Evolutionary conservation across 352 stramenopile species (phyloP).

Genomic region (Pythium scleroteichum): DNA sequence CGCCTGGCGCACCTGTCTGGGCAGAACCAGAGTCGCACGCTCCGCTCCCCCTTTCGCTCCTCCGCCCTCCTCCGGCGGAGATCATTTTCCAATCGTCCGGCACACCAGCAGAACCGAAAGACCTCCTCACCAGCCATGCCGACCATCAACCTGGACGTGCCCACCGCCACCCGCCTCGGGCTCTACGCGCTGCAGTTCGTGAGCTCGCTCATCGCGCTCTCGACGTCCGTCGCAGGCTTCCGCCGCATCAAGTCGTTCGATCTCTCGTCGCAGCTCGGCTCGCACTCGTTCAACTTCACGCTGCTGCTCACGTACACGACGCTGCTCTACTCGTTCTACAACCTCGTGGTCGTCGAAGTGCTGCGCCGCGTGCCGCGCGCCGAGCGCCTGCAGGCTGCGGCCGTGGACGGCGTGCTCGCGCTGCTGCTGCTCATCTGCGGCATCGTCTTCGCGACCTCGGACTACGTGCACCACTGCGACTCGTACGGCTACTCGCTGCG

Average conservation of each 20-base stretch:
- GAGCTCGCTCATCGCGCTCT: conserved; percentile 55
- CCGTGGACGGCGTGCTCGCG: conserved; percentile 37
- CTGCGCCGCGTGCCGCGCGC: conserved; percentile 36
- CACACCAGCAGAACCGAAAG: background rate
- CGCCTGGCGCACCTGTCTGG: background rate
- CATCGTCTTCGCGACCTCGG: conserved; percentile 50
- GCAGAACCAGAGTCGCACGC: conserved; percentile 1
- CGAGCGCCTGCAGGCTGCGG: conserved; percentile 30
- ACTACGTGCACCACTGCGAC: conserved; percentile 50
- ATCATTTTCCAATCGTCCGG: conserved; percentile 14
- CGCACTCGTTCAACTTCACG: conserved; percentile 44
- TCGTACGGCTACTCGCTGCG: conserved; percentile 27
- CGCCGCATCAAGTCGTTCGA: conserved; percentile 1
- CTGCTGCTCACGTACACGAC: conserved; percentile 64
- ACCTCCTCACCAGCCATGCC: conserved; percentile 2
- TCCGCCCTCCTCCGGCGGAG: background rate
- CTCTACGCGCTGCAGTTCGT: conserved; percentile 52
- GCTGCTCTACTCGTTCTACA: conserved; percentile 61
- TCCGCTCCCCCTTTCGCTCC: background rate
- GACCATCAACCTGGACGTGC: conserved; percentile 4
- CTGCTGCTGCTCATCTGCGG: conserved; percentile 52
- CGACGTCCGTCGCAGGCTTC: conserved; percentile 44
- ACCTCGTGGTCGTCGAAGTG: conserved; percentile 50
- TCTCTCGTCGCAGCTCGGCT: conserved; percentile 25
- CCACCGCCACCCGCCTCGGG: conserved; percentile 5